Conservation (phyloP, 495 filamentous ascomycete genomes). For the Aspergillus steynii region DNA sequence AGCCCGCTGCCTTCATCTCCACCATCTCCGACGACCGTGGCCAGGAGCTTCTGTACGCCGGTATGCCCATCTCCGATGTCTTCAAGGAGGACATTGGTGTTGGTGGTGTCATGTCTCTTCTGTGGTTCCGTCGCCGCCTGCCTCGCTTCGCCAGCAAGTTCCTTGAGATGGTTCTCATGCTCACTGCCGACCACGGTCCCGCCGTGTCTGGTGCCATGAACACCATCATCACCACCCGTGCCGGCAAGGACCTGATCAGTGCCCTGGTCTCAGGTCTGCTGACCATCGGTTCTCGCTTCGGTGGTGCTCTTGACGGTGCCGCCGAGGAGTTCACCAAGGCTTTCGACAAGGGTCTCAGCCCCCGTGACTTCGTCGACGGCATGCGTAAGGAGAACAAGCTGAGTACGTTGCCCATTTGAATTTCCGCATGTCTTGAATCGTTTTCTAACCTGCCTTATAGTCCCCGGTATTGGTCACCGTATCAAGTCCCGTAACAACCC, state of each 20-base stretch:
- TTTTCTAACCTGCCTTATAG: conserved; percentile 34
- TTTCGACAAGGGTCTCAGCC: conserved; percentile 95
- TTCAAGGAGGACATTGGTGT: conserved; percentile 99
- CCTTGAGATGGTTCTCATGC: conserved; percentile 99
- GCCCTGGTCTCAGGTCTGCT: conserved; percentile 93
- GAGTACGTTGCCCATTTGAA: conserved; percentile 54
- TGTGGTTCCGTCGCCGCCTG: conserved; percentile 99
- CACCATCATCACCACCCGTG: conserved; percentile 99
- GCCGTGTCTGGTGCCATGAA: conserved; percentile 99
- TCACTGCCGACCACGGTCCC: conserved; percentile 98
- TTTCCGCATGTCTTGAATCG: neutral
- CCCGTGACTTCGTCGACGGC: conserved; percentile 96
- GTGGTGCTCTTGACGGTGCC: conserved; percentile 96
- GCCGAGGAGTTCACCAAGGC: conserved; percentile 98
- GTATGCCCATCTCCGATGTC: conserved; percentile 99
- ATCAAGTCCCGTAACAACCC: conserved; percentile 99
- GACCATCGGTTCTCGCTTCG: conserved; percentile 97
- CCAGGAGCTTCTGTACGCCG: conserved; percentile 96
- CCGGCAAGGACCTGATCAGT: conserved; percentile 96
- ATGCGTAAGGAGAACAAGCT: conserved; percentile 99
- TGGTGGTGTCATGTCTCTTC: conserved; percentile 97
- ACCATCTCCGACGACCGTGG: conserved; percentile 99
- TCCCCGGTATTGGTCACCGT: conserved; percentile 97
- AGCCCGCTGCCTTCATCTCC: conserved; percentile 99
- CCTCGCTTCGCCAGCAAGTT: conserved; percentile 97